These are phyloP conservation scores for Warburgia ugandensis DNA, from an alignment of 164 flowering plant genomes.

Conservation along the genomic window DNA sequence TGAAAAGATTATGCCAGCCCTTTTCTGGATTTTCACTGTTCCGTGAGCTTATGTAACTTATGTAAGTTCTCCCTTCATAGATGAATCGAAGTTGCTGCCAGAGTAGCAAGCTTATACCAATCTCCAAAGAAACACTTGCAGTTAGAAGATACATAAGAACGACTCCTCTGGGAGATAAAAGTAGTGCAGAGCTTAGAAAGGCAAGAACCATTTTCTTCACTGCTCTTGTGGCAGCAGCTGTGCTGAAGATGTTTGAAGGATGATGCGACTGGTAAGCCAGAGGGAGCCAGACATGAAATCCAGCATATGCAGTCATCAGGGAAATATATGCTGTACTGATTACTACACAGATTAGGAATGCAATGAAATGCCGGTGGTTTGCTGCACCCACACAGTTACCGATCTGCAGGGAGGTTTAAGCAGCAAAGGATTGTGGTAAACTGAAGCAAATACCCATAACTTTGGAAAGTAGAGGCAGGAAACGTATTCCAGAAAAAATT, in stretches of 20 bases:
- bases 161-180: slow-evolving; percentile 56
- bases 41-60: slow-evolving; percentile 46
- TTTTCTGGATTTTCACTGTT: slow-evolving; percentile 30
- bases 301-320: slow-evolving; percentile 45
- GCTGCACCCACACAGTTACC: slow-evolving; percentile 96
- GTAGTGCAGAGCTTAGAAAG: slow-evolving; percentile 40
- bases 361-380: slow-evolving; percentile 67
- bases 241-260: slow-evolving; percentile 11
- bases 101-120: slow-evolving; percentile 66
- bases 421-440: neutral
- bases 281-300: slow-evolving; percentile 54
- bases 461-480: neutral
- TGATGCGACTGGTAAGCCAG: slow-evolving; percentile 13
- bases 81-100: slow-evolving; percentile 85
- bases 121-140: slow-evolving; percentile 55
- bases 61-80: slow-evolving; percentile 75
- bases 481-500: neutral
- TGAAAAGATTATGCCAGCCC: slow-evolving; percentile 56
- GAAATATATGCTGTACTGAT: slow-evolving; percentile 55
- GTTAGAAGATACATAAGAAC: slow-evolving; percentile 67
- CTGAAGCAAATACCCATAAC: neutral
- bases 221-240: slow-evolving; percentile 11
- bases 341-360: slow-evolving; percentile 62
- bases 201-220: slow-evolving; percentile 34
- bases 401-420: slow-evolving; percentile 44